Percentiles rank a stretch among this genome's conserved stretches.
Conservation (phyloP, 1,139 yeast species). For the Scheffersomyces stambukii region DNA sequence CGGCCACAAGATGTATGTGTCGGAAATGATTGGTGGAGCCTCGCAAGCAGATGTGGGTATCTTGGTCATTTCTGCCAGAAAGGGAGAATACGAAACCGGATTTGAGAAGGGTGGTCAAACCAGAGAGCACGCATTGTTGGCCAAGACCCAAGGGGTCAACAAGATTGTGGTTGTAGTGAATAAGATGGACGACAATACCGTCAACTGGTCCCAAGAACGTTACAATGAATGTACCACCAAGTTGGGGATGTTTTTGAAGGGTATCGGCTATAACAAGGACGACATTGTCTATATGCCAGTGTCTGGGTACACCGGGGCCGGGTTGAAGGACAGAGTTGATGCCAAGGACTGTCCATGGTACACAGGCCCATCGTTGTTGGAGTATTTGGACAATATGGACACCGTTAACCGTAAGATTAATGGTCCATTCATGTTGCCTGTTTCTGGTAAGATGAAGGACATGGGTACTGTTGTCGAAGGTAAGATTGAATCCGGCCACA, state of each 20-base stretch:
- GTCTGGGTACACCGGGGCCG: constrained; percentile 96
- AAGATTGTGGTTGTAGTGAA: constrained; percentile 89
- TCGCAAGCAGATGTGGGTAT: constrained; percentile 99
- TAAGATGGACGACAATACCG: constrained; percentile 99
- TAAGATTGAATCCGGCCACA: constrained; percentile 92
- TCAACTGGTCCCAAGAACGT: constrained; percentile 91
- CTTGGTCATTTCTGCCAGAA: constrained; percentile 94
- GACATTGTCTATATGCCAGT: constrained; percentile 95
- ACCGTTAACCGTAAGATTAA: constrained; percentile 81
- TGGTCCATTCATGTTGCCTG: constrained; percentile 96
- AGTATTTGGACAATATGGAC: constrained; percentile 79
- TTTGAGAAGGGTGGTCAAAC: constrained; percentile 99
- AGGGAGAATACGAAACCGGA: constrained; percentile 99
- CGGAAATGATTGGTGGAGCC: constrained; percentile 99
- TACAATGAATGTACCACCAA: constrained; percentile 92
- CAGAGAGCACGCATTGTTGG: constrained; percentile 95
- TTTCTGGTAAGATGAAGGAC: constrained; percentile 91
- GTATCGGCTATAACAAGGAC: constrained; percentile 83
- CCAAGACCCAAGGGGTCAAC: constrained; percentile 97
- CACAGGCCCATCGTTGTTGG: constrained; percentile 85
- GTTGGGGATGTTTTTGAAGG: constrained; percentile 72
- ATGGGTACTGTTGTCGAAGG: constrained; percentile 98
- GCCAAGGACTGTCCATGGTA: constrained; percentile 85
- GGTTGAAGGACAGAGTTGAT: constrained; percentile 81
- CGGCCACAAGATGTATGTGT: constrained; percentile 97